Evolutionary conservation across 2,329 filamentous ascomycete species (phyloP).

Genomic region (Colletotrichum echinochloae): DNA sequence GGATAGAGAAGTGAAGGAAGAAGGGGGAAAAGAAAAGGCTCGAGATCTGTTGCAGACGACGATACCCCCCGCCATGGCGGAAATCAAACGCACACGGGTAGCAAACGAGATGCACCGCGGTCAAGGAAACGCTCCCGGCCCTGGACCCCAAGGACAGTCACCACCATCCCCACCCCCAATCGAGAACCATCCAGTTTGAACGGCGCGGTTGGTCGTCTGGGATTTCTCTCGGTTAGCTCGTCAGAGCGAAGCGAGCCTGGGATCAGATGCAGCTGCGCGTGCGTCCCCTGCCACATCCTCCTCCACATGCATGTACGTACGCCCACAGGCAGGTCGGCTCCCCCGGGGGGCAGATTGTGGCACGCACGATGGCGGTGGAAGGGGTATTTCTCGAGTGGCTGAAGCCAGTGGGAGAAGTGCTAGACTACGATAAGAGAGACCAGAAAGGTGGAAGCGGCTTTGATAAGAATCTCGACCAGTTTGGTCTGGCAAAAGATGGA

Average conservation of each 20-base stretch:
- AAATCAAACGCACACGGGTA: neutral
- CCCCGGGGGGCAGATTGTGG: neutral
- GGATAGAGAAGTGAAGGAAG: neutral
- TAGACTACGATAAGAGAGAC: too few species aligned
- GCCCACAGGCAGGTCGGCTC: conserved; percentile 11
- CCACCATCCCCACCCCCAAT: neutral
- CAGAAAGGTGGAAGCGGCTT: neutral
- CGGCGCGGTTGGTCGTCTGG: neutral
- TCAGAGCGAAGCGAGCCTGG: conserved; percentile 30
- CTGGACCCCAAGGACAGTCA: neutral
- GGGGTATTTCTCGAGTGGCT: neutral
- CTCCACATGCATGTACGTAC: conserved; percentile 16
- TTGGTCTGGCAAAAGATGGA: neutral
- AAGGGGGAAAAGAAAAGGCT: neutral
- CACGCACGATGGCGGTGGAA: neutral
- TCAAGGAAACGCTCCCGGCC: neutral
- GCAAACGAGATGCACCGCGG: neutral
- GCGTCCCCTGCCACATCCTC: neutral
- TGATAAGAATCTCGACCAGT: neutral
- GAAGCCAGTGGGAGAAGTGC: neutral
- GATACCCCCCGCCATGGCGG: neutral
- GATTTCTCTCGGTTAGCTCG: conserved; percentile 1
- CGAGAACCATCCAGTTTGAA: neutral
- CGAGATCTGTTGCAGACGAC: neutral
- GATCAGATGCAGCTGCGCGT: conserved; percentile 26